phyloP scores from a whole-genome alignment of 2,329 filamentous ascomycete species.

The Helminthosporium solani region DNA sequence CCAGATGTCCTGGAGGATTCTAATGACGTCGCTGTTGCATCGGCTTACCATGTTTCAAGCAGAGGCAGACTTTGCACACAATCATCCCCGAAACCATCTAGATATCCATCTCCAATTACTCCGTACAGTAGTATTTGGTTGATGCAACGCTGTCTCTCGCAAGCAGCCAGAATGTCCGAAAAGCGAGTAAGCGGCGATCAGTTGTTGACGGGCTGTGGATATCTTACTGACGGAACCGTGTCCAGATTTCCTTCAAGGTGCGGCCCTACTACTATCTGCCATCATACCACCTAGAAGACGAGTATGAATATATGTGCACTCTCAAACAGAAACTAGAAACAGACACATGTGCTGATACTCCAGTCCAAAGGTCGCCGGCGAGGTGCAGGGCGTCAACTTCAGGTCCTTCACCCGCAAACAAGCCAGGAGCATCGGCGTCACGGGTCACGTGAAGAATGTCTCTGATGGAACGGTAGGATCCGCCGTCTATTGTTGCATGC shows the following conservation, averaged over 20 bases:
- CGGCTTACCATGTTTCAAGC: too few relatives aligned
- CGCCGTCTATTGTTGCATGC: too few relatives aligned
- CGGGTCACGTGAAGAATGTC: conserved; percentile 50
- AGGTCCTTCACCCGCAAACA: conserved; percentile 47
- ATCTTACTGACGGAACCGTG: too few relatives aligned
- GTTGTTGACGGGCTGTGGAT: conserved; percentile 13
- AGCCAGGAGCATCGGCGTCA: conserved; percentile 47
- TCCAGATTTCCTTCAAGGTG: conserved; percentile 51
- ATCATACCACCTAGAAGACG: too few relatives aligned
- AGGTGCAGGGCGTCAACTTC: conserved; percentile 55
- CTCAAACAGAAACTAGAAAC: too few relatives aligned
- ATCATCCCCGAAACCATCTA: too few relatives aligned
- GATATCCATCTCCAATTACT: too few relatives aligned
- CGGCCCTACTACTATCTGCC: background rate
- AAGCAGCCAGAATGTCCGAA: conserved; percentile 33
- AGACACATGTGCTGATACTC: too few relatives aligned
- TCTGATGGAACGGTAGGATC: conserved; percentile 46
- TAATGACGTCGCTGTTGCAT: conserved; percentile 16
- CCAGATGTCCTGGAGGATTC: too few relatives aligned
- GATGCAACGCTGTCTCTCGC: conserved; percentile 30
- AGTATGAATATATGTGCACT: too few relatives aligned
- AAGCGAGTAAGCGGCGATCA: conserved; percentile 31
- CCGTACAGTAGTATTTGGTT: conserved; percentile 3
- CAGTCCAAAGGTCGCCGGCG: conserved; percentile 38
- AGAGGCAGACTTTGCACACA: too few relatives aligned